Percentiles rank a stretch among this genome's conserved stretches.
Evolutionary conservation across 208 protist species (phyloP).

Genomic region (Leishmania amazonensis): DNA sequence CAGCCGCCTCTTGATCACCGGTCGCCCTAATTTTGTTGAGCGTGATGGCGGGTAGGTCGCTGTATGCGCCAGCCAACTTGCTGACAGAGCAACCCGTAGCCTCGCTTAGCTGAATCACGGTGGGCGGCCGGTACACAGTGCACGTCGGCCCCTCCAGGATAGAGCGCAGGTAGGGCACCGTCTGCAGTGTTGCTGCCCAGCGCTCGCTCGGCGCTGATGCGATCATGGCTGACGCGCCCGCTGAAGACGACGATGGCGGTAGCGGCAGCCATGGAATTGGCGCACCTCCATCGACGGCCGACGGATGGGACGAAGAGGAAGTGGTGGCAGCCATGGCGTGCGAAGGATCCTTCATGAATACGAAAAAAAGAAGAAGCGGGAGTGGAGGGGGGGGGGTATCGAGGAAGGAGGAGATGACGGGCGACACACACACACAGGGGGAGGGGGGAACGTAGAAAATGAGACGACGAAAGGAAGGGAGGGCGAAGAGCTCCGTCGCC

Average conservation of each 20-base stretch:
- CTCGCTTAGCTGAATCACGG: slow-evolving; percentile 49
- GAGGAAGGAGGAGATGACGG: not conserved
- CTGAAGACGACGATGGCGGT: not conserved
- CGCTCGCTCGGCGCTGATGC: not conserved
- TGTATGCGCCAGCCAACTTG: slow-evolving; percentile 30
- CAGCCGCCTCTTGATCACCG: not conserved
- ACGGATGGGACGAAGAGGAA: not conserved
- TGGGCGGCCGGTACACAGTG: slow-evolving; percentile 65
- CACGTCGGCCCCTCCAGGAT: slow-evolving; percentile 29
- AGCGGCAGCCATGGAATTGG: slow-evolving; percentile 18
- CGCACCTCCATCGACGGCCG: not conserved
- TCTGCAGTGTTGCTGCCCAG: slow-evolving; percentile 11
- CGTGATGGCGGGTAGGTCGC: slow-evolving; percentile 51
- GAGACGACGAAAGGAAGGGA: not conserved
- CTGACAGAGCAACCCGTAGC: slow-evolving; percentile 41
- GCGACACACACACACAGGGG: not conserved
- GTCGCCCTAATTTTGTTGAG: slow-evolving; percentile 21
- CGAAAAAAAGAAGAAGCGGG: not conserved
- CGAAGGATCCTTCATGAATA: slow-evolving; percentile 13
- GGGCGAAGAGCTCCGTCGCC: not conserved
- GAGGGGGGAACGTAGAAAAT: not conserved
- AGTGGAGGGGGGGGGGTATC: not conserved
- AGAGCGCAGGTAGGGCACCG: slow-evolving; percentile 50
- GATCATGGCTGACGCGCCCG: not conserved
- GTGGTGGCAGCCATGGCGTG: not conserved